phyloP scores from a whole-genome alignment of 257 asterid species.

The Ilex asprella region DNA sequence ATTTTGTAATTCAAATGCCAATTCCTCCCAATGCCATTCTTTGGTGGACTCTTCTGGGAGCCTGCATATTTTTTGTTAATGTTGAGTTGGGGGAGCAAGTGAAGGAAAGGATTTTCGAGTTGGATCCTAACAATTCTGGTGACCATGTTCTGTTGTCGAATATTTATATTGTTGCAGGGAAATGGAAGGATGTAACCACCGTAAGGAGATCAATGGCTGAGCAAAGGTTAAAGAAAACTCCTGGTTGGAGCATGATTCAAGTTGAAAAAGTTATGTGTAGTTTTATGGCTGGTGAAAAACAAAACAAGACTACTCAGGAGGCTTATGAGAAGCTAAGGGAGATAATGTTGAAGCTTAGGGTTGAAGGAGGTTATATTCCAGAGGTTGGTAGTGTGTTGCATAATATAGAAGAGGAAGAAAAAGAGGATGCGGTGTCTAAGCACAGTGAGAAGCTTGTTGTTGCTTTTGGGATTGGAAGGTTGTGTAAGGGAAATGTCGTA shows the following conservation, averaged over 20 bases:
- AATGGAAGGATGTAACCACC: conserved; percentile 57
- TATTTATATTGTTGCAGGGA: conserved; percentile 67
- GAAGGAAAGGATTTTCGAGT: conserved; percentile 45
- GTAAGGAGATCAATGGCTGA: conserved; percentile 60
- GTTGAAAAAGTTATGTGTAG: conserved; percentile 45
- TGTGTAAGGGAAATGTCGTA: conserved; percentile 27
- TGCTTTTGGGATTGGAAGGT: conserved; percentile 57
- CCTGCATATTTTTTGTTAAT: conserved; percentile 68
- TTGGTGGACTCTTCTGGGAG: conserved; percentile 93
- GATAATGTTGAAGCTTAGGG: conserved; percentile 35
- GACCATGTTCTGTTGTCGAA: conserved; percentile 72
- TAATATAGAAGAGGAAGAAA: conserved; percentile 66
- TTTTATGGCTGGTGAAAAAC: conserved; percentile 37
- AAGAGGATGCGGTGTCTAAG: conserved; percentile 47
- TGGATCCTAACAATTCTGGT: conserved; percentile 60
- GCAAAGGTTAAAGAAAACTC: conserved; percentile 41
- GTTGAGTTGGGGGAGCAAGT: conserved; percentile 60
- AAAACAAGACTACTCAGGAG: conserved; percentile 26
- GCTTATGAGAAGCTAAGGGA: conserved; percentile 52
- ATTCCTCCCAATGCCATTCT: conserved; percentile 57
- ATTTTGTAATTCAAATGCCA: conserved; percentile 59
- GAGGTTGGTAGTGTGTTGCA: conserved; percentile 42
- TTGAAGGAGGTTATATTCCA: conserved; percentile 55
- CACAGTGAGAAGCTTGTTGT: conserved; percentile 76
- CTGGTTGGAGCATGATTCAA: conserved; percentile 83